Base-by-base conservation (phyloP, 163 green algal species). In the Scenedesmus sp. region DNA sequence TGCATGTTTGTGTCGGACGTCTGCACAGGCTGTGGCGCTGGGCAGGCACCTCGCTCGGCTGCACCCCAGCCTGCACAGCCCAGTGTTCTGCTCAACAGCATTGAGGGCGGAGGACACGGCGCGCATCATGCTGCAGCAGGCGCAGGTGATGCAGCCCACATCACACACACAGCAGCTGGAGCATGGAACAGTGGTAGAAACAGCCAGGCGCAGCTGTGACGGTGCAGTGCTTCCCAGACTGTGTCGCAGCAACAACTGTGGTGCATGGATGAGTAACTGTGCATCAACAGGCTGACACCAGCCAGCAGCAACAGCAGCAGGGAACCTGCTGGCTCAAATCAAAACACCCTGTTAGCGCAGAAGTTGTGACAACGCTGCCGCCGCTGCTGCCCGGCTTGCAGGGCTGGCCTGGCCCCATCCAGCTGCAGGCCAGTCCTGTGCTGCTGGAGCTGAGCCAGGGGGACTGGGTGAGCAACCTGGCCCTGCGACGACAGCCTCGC, bases 401-500 rank as follows among this genome's bases (percentile, higher is more conserved):
- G 22, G 18, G 82, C 72, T 81, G 18, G 37, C 72, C 37, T 49
- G 72, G 35, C 33, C 35, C 35, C 72, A 4, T 46, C 2, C 12
- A 81, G 51, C 15, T 65, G 42, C 49, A 76, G 10, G n/a, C 89
- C 20, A 91, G 46, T 9, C 82, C 92, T 33, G 40, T 87, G 76
- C 86, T 95, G 83, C 88, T 95, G 65, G 93, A 95, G 91, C 61
- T 94, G 24, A 85, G 88, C 22, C 89, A 93, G 68, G 94, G 94
- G 30, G 30, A 93, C 24, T 96, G 90, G 90, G 89, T 88, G 83
- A 87, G 89, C 7, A 13, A 40, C 20, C 33, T 35, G 1, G 7
- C 46, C 35, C n/a, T 7, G 6, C 49, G 65, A 43, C 22, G 59
- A 7, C n/a, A 59, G 68, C 68, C 49, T 81, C 9, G 35, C 18